Percentiles rank a stretch among this genome's conserved stretches.
Evolutionary conservation across 768 basidiomycete species (phyloP).

Genomic region (Kwoniella bestiolae): DNA sequence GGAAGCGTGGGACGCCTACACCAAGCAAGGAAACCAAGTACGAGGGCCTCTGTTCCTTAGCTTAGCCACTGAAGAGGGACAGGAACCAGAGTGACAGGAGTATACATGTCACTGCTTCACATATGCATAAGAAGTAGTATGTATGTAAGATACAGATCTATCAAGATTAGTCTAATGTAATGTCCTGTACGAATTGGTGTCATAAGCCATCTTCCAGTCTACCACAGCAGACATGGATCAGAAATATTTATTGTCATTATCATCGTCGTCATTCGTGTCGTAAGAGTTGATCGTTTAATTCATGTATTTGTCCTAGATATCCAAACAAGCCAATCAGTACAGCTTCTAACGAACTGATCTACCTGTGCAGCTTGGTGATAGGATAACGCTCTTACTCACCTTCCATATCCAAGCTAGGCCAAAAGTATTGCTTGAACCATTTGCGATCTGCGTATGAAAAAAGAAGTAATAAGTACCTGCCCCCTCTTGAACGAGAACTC

Average conservation of each 20-base stretch:
- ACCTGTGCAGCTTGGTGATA: too few species aligned
- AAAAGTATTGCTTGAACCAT: constrained; percentile 44
- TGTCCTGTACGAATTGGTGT: not conserved
- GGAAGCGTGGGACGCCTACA: too few species aligned
- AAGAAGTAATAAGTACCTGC: not conserved
- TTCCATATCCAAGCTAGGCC: constrained; percentile 57
- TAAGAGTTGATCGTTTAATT: not conserved
- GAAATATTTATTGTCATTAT: too few species aligned
- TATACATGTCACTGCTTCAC: not conserved
- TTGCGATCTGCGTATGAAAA: constrained; percentile 30
- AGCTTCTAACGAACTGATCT: not conserved
- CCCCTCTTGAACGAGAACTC: not conserved
- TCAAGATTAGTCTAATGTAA: not conserved
- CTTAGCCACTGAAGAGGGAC: not conserved
- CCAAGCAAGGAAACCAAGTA: too few species aligned
- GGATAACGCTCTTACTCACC: too few species aligned
- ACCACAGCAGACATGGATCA: too few species aligned
- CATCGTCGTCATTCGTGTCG: too few species aligned
- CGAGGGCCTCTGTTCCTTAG: not conserved
- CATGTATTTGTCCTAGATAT: constrained; percentile 45
- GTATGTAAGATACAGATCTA: not conserved
- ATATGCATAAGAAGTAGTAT: not conserved
- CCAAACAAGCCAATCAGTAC: not conserved
- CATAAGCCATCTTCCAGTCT: too few species aligned
- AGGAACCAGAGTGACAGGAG: not conserved